These are phyloP conservation scores for Lactarius vividus DNA, from an alignment of 768 basidiomycete genomes.

Conservation along the genomic window DNA sequence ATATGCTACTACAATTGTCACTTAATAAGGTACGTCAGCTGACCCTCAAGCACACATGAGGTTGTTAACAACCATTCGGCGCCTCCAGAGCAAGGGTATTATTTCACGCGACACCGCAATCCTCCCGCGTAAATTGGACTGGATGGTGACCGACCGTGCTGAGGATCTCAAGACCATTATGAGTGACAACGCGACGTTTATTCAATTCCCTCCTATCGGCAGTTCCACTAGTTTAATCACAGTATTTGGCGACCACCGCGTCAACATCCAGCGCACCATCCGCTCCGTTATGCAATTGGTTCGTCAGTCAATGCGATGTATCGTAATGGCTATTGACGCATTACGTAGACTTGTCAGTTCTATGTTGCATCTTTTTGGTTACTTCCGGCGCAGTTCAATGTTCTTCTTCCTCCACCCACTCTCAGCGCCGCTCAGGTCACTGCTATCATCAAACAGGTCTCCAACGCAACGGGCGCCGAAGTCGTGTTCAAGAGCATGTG, in stretches of 20 bases:
- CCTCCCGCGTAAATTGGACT: conserved; percentile 94
- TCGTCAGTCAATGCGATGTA: conserved; percentile 36
- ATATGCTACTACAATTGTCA: conserved; percentile 91
- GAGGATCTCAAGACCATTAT: conserved; percentile 91
- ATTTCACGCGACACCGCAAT: conserved; percentile 93
- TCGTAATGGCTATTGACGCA: conserved; percentile 29
- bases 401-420: conserved; percentile 76
- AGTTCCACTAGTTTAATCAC: conserved; percentile 91
- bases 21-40: conserved; percentile 66
- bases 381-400: conserved; percentile 90
- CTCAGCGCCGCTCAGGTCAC: conserved; percentile 82
- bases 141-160: conserved; percentile 96
- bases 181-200: conserved; percentile 95
- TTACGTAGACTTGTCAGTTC: conserved; percentile 82
- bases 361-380: conserved; percentile 98
- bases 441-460: conserved; percentile 81
- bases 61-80: conserved; percentile 2
- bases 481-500: conserved; percentile 96
- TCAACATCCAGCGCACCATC: conserved; percentile 93
- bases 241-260: conserved; percentile 89
- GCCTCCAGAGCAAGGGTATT: conserved; percentile 73
- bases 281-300: conserved; percentile 94
- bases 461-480: conserved; percentile 85
- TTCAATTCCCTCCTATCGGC: conserved; percentile 90
- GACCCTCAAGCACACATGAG: not conserved